Evolutionary conservation across 2,329 filamentous ascomycete species (phyloP).

Genomic region (Penicillium sp.): DNA sequence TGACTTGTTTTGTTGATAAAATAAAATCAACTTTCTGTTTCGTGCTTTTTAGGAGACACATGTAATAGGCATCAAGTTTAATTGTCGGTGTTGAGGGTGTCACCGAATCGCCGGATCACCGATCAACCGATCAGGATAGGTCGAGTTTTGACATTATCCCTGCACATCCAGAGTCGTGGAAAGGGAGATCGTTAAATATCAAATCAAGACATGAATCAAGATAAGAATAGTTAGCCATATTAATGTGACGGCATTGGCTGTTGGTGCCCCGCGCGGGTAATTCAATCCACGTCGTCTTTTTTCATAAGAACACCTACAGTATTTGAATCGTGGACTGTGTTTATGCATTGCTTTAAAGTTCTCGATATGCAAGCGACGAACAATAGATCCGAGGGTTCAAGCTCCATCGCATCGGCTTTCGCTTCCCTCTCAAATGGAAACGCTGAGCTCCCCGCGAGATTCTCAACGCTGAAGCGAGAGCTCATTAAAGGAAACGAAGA

Average conservation of each 20-base stretch:
- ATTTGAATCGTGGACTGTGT: too few relatives aligned
- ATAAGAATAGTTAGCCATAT: too few relatives aligned
- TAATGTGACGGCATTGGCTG: too few relatives aligned
- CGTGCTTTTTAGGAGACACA: not conserved
- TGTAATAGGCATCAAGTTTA: not conserved
- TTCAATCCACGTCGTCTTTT: too few relatives aligned
- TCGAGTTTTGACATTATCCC: not conserved
- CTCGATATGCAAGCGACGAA: constrained; percentile 1
- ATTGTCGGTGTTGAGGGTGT: not conserved
- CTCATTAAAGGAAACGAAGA: not conserved
- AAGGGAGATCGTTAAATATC: too few relatives aligned
- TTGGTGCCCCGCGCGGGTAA: too few relatives aligned
- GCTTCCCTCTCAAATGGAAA: constrained; percentile 4
- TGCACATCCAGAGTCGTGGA: too few relatives aligned
- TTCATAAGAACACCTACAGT: too few relatives aligned
- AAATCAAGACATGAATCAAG: too few relatives aligned
- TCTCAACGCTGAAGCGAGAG: not conserved
- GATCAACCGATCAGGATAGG: not conserved
- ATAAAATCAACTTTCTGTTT: not conserved
- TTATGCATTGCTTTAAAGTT: too few relatives aligned
- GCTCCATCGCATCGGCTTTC: constrained; percentile 10
- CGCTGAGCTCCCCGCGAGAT: not conserved
- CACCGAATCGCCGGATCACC: constrained; percentile 12
- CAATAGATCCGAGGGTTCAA: constrained; percentile 6
- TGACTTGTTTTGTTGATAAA: not conserved